Evolutionary conservation across 345 rosid genomes (phyloP), one percentile per base, ranked within the genome.

Genomic region (Syzygium grande): DNA sequence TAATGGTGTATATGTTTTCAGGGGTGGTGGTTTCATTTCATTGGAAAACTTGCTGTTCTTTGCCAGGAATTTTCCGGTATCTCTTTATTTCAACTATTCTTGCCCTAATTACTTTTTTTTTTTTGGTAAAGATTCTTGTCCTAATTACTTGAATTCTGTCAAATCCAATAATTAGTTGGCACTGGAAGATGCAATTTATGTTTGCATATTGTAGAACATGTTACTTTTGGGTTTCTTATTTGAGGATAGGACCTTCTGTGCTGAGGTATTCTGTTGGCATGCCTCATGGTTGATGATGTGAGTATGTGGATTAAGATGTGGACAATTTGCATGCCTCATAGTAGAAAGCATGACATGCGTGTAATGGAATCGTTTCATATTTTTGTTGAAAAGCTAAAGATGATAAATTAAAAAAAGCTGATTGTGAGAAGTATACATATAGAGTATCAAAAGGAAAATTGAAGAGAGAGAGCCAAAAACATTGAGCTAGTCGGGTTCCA

Each of bases 1-100:
- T 86, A 30, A 59, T 51, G 54, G 14, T 38, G 29, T 55, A 52
- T 51, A 79, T 34, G 55, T 49, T 55, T 86, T 63, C 94, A 98
- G 99, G 97, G 99, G 99, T 58, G 99, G 99, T 88, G 99, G 99
- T 89, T 97, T 96, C 91, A 97, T 98, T 88, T 98, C 99, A 43
- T 94, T 97, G 95, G 99, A 98, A 93, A 98, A 98, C 90, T 91
- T 98, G 92, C 86, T 98, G 86, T 98, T 89, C 94, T 96, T 98
- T 88, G 99, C 98, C 65, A 93, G 92, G 87, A 93, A 90, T 90
- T 98, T 96, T 84, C 98, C 95, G 94, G 99, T 98, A 88, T 78
- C 89, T 87, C 61, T 52, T 41, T 51, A 84, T 49, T 51, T 54
- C 17, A n/a, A 41, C 89, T 86, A 38, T 22, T 83, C 78, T 84